Percentiles rank a stretch among this genome's conserved stretches.
These are phyloP conservation scores for Cryomyces minteri DNA, from an alignment of 495 filamentous ascomycete genomes.

Conservation along the genomic window DNA sequence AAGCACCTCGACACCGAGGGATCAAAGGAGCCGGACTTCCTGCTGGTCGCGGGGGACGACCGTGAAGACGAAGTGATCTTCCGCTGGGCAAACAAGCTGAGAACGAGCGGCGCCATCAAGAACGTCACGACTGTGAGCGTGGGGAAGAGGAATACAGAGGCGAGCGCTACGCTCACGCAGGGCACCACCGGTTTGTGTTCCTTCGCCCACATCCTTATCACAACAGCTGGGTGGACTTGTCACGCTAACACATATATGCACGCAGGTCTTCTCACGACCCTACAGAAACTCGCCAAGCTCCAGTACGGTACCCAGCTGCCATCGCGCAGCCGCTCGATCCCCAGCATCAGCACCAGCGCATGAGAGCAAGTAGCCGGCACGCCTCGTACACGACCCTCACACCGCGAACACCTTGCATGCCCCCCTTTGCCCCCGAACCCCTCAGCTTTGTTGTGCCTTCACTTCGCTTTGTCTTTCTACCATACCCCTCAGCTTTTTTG, in stretches of 20 bases:
- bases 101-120: conserved; percentile 27
- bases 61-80: conserved; percentile 87
- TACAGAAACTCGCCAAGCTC: conserved; percentile 24
- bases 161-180: conserved; percentile 65
- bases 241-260: neutral
- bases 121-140: conserved; percentile 68
- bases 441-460: too few species aligned
- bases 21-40: conserved; percentile 32
- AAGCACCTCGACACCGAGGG: conserved; percentile 17
- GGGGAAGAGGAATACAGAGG: conserved; percentile 72
- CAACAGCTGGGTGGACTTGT: neutral
- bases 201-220: neutral
- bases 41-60: conserved; percentile 73
- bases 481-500: too few species aligned
- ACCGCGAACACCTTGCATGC: too few species aligned
- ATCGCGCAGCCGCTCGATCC: too few species aligned
- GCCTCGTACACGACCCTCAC: too few species aligned
- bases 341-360: too few species aligned
- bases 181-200: conserved; percentile 61
- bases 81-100: conserved; percentile 73
- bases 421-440: too few species aligned
- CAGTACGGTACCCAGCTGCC: too few species aligned
- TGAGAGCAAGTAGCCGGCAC: too few species aligned
- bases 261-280: conserved; percentile 26
- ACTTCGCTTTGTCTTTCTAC: too few species aligned